A percentile compares a stretch with the other conserved stretches of the same genome.
phyloP scores from a whole-genome alignment of 768 basidiomycete species.

The Pisolithus microcarpus region DNA sequence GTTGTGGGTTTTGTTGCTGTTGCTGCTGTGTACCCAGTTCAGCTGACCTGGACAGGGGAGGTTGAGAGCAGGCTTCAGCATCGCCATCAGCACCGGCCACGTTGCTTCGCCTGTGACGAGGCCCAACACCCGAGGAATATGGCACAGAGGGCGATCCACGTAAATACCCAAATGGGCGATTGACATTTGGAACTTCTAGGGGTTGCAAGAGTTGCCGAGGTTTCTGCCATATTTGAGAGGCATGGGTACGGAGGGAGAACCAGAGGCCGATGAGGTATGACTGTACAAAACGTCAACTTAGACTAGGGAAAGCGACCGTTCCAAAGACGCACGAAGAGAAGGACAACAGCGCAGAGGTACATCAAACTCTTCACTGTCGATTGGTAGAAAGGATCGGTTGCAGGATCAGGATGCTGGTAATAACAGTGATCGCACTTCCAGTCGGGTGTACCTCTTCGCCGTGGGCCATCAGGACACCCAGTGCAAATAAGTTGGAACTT shows the following conservation, averaged over 20 bases:
- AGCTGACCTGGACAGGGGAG: constrained; percentile 26
- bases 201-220: constrained; percentile 76
- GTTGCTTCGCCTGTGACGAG: constrained; percentile 39
- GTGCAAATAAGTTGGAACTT: constrained; percentile 86
- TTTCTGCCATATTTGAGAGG: constrained; percentile 98
- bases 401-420: constrained; percentile 91
- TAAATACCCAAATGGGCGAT: constrained; percentile 61
- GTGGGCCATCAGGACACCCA: constrained; percentile 53
- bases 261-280: constrained; percentile 96
- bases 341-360: constrained; percentile 90
- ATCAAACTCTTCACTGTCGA: constrained; percentile 90
- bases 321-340: constrained; percentile 67
- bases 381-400: constrained; percentile 93
- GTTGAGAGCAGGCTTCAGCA: constrained; percentile 32
- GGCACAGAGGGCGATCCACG: constrained; percentile 26
- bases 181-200: constrained; percentile 46
- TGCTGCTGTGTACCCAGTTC: constrained; percentile 12
- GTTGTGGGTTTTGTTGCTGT: background rate
- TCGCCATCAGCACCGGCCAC: constrained; percentile 27
- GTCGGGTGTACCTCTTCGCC: constrained; percentile 19
- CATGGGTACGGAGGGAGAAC: constrained; percentile 98
- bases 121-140: constrained; percentile 15
- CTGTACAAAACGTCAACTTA: constrained; percentile 33
- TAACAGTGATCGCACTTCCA: constrained; percentile 93
- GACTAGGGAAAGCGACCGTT: background rate